Base-by-base conservation (phyloP, 805 yeast species). In the Starmera dryadoides region DNA sequence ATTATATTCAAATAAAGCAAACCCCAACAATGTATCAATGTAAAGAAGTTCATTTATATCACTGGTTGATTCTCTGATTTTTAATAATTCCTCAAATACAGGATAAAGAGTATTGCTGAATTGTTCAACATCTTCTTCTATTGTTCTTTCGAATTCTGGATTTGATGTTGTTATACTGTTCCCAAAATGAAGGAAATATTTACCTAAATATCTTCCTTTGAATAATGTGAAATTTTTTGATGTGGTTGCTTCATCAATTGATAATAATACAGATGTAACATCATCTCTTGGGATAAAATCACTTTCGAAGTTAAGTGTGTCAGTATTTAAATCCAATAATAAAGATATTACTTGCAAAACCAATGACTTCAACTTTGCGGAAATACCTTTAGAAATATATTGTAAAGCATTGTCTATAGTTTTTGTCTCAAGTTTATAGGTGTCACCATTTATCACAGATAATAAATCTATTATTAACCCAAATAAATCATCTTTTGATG, bases 21-120 rank as follows among this genome's bases (percentile, higher is more conserved):
- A 64, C 2, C 77, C 76, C 8, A 69, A 31, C 6, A 69, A 49
- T 4, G 65, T 43, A 30, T 73, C 75, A 33, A 69, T 56, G 37
- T 63, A 50, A 5, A 45, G 30, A 9, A 33, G 33, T 4, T 59
- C 56, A 10, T 49, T 47, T 3, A 48, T n/a, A 28, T 56, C 33
- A 0, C 4, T 39, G 1, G 48, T 44, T 1, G 37, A 26, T 1
- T 48, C 42, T 11, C 52, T 39, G 9, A 43, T 40, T 0, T 46
- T 39, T 0, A 58, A 18, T 26, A 73, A 46, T 10, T 46, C 38
- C 2, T 47, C 42, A 38, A 67, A 58, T 0, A 62, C 39, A 7
- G 50, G 39, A 42, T 63, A 56, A 26, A 69, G 32, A 4, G 41
- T 46, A 21, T 48, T 39, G 1, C 54, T 51, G 5, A 49, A 45